Evolutionary conservation across 1,139 yeast species (phyloP).

Genomic region (Martiniozyma asiatica): DNA sequence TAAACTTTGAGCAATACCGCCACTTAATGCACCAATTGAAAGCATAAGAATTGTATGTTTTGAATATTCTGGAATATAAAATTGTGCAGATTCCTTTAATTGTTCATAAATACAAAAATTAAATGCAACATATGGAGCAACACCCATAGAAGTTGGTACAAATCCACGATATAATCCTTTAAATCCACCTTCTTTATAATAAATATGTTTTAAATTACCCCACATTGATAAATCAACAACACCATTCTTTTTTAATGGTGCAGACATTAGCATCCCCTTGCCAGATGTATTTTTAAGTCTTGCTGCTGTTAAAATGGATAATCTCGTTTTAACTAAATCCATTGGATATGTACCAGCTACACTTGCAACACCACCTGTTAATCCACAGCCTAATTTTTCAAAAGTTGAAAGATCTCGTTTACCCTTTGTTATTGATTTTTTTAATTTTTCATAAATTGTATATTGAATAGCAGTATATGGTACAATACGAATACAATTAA

Average conservation of each 20-base stretch:
- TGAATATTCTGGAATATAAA: conserved; percentile 17
- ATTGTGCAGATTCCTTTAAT: conserved; percentile 39
- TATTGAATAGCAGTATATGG: conserved; percentile 96
- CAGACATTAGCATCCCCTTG: too few relatives aligned
- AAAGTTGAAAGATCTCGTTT: conserved; percentile 30
- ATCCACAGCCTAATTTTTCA: conserved; percentile 67
- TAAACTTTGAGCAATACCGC: conserved; percentile 71
- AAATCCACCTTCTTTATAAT: conserved; percentile 70
- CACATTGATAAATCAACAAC: conserved; percentile 49
- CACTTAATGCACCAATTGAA: conserved; percentile 74
- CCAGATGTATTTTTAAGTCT: conserved; percentile 29
- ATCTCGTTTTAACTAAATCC: conserved; percentile 80
- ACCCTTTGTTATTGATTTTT: conserved; percentile 17
- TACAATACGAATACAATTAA: conserved; percentile 79
- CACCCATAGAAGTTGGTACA: conserved; percentile 82
- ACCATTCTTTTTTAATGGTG: conserved; percentile 15
- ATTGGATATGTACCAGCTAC: conserved; percentile 84
- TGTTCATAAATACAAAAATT: conserved; percentile 86
- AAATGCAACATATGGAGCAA: conserved; percentile 91
- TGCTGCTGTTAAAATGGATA: conserved; percentile 76
- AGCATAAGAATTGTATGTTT: conserved; percentile 30
- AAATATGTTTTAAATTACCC: conserved; percentile 46
- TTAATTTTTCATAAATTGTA: conserved; percentile 41
- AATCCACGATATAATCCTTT: conserved; percentile 73
- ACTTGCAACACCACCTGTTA: conserved; percentile 68